Evolutionary conservation across 2,329 filamentous ascomycete genomes (phyloP), one percentile per base, ranked within the genome.

Genomic region (Microsporum audouinii): DNA sequence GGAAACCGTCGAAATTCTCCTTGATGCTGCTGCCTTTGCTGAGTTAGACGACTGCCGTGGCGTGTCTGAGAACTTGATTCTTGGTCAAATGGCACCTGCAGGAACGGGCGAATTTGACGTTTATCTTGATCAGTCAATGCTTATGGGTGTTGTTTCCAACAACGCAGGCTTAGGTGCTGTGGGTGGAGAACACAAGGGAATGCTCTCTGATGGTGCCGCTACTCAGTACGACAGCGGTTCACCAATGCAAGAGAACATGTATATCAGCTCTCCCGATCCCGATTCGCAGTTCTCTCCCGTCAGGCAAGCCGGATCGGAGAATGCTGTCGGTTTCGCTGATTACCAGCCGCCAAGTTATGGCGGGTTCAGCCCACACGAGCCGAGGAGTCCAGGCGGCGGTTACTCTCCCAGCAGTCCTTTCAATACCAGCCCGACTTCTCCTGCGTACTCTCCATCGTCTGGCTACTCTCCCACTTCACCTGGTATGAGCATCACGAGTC

Each of bases 1-100:
- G 77, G 95, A 99, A 75, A 99, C 94, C 0, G 94, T 99, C 45
- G 95, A 99, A 72, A 99, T 99, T 79, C 80, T 99, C 59, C 84
- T 99, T 23, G 94, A 99, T 72, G 95, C 94, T 63, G 94, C 94
- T 29, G 90, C 91, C 14, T 89, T 89, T 58, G 94, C 94, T 72
- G 94, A 99, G 75, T 82, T 99, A 36, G 94, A 99, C 71, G 94
- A 99, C 75, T 99, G 95, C 78, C 88, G 91, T 63, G 94, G 94
- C 81, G 92, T 99, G 58, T 97, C 94, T 14, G 94, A 99, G 78
- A 99, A 99, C 78, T 87, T 99, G 72, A 99, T 99, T 84, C 84
- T 99, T 64, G 94, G 94, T 64, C 94, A 99, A 77, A 84, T 97
- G 77, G 94, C 95, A 3, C 94, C 95, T 34, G 92, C 96, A 82